Percentiles rank a stretch among this genome's conserved stretches.
Evolutionary conservation across 2,329 filamentous ascomycete genomes (phyloP).

Genomic region (Colletotrichum sp.): DNA sequence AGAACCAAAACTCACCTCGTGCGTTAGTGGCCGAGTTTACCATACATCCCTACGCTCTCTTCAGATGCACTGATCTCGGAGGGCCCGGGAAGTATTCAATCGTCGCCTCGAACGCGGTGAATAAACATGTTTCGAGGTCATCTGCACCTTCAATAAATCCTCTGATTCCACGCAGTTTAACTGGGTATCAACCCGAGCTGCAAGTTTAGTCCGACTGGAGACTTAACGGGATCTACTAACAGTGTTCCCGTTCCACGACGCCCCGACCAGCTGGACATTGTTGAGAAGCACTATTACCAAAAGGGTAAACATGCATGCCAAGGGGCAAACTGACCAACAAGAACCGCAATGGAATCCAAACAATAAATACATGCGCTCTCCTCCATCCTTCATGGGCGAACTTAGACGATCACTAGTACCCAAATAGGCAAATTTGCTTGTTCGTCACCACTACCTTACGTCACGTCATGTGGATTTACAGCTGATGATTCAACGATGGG

Average conservation of each 20-base stretch:
- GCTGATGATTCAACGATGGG: not conserved
- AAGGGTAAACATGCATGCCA: not conserved
- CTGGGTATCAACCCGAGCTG: not conserved
- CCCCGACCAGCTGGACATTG: not conserved
- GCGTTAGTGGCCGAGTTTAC: not conserved
- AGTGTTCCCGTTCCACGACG: accelerated
- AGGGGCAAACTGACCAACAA: not conserved
- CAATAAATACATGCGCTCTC: not conserved
- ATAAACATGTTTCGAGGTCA: not conserved
- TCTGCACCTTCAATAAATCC: not conserved
- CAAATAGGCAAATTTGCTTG: not conserved
- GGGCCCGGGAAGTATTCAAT: not conserved
- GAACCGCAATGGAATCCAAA: not conserved
- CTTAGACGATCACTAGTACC: not conserved
- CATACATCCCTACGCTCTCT: accelerated
- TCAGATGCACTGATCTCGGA: not conserved
- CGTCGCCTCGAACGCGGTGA: no score
- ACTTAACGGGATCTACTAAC: not conserved
- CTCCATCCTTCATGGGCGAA: not conserved
- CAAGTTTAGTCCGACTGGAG: not conserved
- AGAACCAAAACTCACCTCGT: accelerated
- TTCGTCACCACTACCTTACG: not conserved
- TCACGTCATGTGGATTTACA: not conserved
- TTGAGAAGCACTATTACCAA: not conserved
- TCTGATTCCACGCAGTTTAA: not conserved